phyloP scores from a whole-genome alignment of 345 rosid species.

The Linum lewisii region DNA sequence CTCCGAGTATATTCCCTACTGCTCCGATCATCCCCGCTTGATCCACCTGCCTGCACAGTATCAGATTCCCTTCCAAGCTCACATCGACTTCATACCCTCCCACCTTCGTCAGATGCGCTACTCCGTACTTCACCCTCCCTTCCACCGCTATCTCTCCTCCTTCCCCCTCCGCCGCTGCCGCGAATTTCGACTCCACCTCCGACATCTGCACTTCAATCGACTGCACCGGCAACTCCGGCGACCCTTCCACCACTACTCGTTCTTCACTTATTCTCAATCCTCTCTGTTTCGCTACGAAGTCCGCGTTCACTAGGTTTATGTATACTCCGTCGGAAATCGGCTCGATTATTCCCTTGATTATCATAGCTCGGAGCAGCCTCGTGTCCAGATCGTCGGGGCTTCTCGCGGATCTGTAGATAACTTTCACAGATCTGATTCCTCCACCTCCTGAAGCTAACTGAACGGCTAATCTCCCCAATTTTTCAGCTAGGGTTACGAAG shows the following conservation, averaged over 20 bases:
- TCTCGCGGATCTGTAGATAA: conserved; percentile 17
- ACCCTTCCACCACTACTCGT: conserved; percentile 15
- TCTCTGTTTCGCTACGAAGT: conserved; percentile 23
- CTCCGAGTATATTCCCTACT: conserved; percentile 21
- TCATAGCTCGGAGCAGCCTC: conserved; percentile 23
- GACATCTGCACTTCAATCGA: conserved; percentile 21
- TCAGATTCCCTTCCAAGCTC: conserved; percentile 23
- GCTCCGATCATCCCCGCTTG: conserved; percentile 25
- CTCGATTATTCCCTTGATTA: conserved; percentile 23
- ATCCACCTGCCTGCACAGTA: conserved; percentile 23
- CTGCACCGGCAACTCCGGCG: conserved; percentile 21
- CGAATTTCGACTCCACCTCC: conserved; percentile 23
- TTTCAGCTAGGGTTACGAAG: conserved; percentile 20
- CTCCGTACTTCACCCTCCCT: conserved; percentile 23
- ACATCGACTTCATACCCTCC: conserved; percentile 26
- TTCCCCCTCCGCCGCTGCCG: conserved; percentile 15
- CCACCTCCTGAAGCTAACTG: conserved; percentile 21
- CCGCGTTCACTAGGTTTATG: conserved; percentile 25
- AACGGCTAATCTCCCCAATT: conserved; percentile 23
- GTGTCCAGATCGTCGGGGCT: conserved; percentile 24
- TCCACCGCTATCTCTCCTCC: conserved; percentile 19
- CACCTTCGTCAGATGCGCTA: conserved; percentile 22
- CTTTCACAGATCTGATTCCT: conserved; percentile 18
- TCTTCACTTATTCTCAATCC: conserved; percentile 19
- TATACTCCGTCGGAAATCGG: conserved; percentile 16